Evolutionary conservation across 2,329 filamentous ascomycete species (phyloP).

Genomic region (Colletotrichum australisinense): DNA sequence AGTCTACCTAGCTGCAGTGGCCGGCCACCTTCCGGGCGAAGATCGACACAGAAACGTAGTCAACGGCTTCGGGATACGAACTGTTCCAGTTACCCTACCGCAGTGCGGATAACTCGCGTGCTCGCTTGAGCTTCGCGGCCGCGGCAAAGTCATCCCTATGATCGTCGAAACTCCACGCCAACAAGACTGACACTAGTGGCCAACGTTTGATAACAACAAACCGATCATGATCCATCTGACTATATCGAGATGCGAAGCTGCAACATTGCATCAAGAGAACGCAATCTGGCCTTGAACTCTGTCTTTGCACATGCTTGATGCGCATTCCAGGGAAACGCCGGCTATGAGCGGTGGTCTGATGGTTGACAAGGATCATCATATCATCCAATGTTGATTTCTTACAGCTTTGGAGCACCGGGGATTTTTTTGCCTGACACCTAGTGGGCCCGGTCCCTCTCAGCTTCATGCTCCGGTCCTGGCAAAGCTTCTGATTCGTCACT

Average conservation of each 20-base stretch:
- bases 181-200: slow-evolving; percentile 4
- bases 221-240: not conserved
- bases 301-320: not conserved
- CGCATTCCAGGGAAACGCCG: not conserved
- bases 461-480: slow-evolving; percentile 21
- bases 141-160: not conserved
- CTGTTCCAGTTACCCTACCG: not conserved
- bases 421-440: slow-evolving; percentile 25
- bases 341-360: slow-evolving; percentile 21
- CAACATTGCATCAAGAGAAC: not conserved
- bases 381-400: slow-evolving; percentile 32
- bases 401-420: slow-evolving; percentile 31
- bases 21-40: not conserved
- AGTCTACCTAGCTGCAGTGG: slow-evolving; percentile 4
- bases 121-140: not conserved
- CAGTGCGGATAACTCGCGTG: not conserved
- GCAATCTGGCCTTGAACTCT: not conserved
- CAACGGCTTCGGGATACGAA: slow-evolving; percentile 13
- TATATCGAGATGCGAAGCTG: not conserved
- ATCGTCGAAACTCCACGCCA: not conserved
- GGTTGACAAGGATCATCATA: slow-evolving; percentile 28
- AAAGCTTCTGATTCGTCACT: slow-evolving; percentile 18
- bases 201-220: not conserved
- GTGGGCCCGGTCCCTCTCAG: slow-evolving; percentile 20
- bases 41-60: slow-evolving; percentile 18